Evolutionary conservation across 257 asterid species (phyloP), one percentile per base, ranked within the genome.

Genomic region (Craterostigma plantagineum): DNA sequence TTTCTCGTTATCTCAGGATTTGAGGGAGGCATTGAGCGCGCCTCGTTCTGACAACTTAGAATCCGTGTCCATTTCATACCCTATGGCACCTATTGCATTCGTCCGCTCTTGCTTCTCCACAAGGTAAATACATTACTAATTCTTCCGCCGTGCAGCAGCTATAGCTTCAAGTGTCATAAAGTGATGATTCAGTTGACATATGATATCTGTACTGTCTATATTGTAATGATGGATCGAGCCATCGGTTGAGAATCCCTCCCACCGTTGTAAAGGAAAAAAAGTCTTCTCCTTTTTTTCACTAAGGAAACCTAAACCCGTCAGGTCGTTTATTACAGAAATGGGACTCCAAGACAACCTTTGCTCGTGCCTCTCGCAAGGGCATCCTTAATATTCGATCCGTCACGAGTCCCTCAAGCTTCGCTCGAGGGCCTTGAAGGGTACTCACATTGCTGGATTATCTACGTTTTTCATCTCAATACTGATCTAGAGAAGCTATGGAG

Each of bases 261-360:
- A n/a, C n/a, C 30, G 30, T 23, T 23, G 30, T 23, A 23, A 23
- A 23, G 30, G 30, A 23, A 23, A n/a, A n/a, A 23, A 23, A 23
- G 30, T 2, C 30, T 23, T 23, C 30, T 23, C 30, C 30, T 23
- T n/a, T n/a, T n/a, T n/a, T n/a, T n/a, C n/a, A n/a, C n/a, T n/a
- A n/a, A n/a, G n/a, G 33, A 45, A 18, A 8, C 27, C 39, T 7
- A 16, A 9, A 37, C 2, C 30, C 9, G 38, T 9, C 37, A n/a
- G n/a, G 16, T 53, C 51, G n/a, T n/a, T n/a, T 44, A 39, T 10
- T 45, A 30, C 63, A 84, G 96, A 53, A 90, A 90, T 47, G 95
- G 95, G 58, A 83, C 99, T 30, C 99, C 99, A 34, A 75, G 99
- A 51, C 99, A 90, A 55, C 94, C 99, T 63, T 73, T 90, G 55